Evolutionary conservation across 768 basidiomycete genomes (phyloP), one percentile per base, ranked within the genome.

Genomic region (Xerocomus spinulosus): DNA sequence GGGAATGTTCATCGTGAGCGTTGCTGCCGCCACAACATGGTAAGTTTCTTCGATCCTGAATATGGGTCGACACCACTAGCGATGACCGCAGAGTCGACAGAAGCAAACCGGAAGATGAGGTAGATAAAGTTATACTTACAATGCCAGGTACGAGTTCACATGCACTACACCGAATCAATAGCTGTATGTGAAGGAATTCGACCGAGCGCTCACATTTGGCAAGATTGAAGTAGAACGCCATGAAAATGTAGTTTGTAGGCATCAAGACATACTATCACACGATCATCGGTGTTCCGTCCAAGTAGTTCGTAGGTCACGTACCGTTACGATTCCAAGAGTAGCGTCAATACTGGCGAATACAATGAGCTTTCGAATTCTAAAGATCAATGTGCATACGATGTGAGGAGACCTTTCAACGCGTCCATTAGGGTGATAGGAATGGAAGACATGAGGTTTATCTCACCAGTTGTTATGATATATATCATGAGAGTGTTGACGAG

Each of bases 401-500:
- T 69, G 25, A 71, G 58, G 10, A 61, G 15, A 58, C 80, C 61
- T 64, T 74, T 67, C 67, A 28, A 70, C 15, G 1, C 0, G 10
- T 25, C 14, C 10, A 23, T 36, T 23, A 53, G 14, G 15, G 38
- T 4, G 24, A 29, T 13, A 65, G 29, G 23, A 25, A 39, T 15
- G 6, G 25, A 71, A 63, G 10, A 3, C 14, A 13, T 2, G 2
- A 4, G 3, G 9, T n/a, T n/a, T 14, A 9, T 18, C 53, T 72
- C 51, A 56, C 81, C 80, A 0, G 81, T 83, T 51, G 81, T 80
- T 44, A 82, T 68, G 2, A 74, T 70, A 49, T 79, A 82, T 25
- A 70, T 35, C 59, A 82, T 73, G 4, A 83, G 69, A 1, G 67
- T 57, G 12, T 67, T 70, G 43, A 81, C 68, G 9, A 81, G 51